phyloP scores from a whole-genome alignment of 2,329 filamentous ascomycete genomes.

The Penicillium verrucosum region DNA sequence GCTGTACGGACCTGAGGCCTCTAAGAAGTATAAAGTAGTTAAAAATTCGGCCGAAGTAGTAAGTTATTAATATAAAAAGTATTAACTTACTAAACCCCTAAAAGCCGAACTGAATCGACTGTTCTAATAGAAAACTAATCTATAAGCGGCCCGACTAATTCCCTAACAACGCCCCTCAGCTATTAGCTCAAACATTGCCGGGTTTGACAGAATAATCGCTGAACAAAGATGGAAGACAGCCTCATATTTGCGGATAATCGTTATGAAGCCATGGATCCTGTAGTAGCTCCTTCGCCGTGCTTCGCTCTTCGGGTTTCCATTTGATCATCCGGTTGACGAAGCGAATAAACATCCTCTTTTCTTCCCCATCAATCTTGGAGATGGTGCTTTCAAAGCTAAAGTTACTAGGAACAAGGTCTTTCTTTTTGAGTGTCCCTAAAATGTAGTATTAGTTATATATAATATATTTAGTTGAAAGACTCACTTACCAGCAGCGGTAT shows the following conservation, averaged over 20 bases:
- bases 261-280: slow-evolving; percentile 33
- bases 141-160: too few species aligned
- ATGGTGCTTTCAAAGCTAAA: slow-evolving; percentile 18
- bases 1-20: too few species aligned
- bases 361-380: slow-evolving; percentile 22
- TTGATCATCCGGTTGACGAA: slow-evolving; percentile 32
- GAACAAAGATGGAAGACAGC: too few species aligned
- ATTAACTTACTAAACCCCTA: too few species aligned
- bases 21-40: too few species aligned
- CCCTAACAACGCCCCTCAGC: too few species aligned
- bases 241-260: slow-evolving; percentile 4
- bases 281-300: slow-evolving; percentile 31
- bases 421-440: slow-evolving; percentile 11
- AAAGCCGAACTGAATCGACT: too few species aligned
- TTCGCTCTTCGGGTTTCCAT: slow-evolving; percentile 33
- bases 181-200: too few species aligned
- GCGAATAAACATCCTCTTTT: slow-evolving; percentile 31
- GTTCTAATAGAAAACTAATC: too few species aligned
- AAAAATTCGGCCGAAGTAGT: too few species aligned
- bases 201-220: too few species aligned
- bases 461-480: neutral
- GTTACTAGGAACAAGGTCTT: slow-evolving; percentile 1
- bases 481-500: slow-evolving; percentile 9
- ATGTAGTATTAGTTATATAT: neutral
- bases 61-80: too few species aligned